phyloP scores from a whole-genome alignment of 2,329 filamentous ascomycete genomes.

The Alternaria hordeiaustralica region DNA sequence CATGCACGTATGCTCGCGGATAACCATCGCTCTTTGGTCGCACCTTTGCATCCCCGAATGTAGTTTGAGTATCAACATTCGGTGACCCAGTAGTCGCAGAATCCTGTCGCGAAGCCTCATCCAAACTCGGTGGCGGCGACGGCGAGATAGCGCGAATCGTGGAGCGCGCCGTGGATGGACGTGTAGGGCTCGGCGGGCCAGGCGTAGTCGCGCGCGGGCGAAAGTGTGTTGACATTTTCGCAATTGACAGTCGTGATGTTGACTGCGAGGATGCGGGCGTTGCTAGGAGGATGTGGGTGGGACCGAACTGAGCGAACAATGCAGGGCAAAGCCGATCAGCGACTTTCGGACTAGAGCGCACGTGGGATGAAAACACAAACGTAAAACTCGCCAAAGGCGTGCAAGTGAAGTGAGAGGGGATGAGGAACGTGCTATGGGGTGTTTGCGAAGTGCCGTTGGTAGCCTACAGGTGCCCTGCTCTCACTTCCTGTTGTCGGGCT shows the following conservation, averaged over 20 bases:
- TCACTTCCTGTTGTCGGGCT: neutral
- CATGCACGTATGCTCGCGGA: neutral
- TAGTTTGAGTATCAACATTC: neutral
- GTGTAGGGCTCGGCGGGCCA: constrained; percentile 19
- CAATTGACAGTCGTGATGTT: neutral
- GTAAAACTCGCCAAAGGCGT: neutral
- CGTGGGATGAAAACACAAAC: neutral
- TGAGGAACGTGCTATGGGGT: neutral
- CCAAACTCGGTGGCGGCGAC: constrained; percentile 27
- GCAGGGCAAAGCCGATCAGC: constrained; percentile 1
- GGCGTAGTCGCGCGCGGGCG: constrained; percentile 17
- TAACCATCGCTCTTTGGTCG: neutral
- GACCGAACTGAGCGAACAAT: neutral
- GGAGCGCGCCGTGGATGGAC: constrained; percentile 28
- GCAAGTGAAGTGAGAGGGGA: neutral
- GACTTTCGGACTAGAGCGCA: neutral
- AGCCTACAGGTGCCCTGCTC: fast-evolving
- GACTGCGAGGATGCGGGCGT: neutral
- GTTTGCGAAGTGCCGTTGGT: neutral
- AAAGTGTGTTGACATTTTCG: constrained; percentile 7
- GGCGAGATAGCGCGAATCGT: constrained; percentile 40
- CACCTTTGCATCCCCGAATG: neutral
- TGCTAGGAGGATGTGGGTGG: neutral
- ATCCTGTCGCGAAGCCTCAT: constrained; percentile 8
- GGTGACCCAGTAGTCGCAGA: constrained; percentile 6